These are phyloP conservation scores for Nannochloropsis granulata DNA, from an alignment of 108 stramenopile species.

Conservation along the genomic window DNA sequence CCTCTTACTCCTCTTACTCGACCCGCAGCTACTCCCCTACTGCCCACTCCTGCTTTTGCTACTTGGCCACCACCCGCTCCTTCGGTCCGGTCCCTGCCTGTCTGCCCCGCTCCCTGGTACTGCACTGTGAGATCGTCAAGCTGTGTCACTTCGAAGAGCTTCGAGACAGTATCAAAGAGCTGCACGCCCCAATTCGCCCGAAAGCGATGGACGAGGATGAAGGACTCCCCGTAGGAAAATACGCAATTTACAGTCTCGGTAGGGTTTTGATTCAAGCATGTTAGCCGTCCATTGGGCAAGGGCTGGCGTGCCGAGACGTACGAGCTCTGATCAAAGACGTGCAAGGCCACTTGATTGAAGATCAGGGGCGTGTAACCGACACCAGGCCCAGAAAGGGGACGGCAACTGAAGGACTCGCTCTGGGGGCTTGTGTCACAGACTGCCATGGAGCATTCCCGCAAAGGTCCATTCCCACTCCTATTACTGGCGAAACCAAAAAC, in stretches of 20 bases:
- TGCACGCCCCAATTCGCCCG: not conserved
- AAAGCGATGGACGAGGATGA: not conserved
- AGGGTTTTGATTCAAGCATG: not conserved
- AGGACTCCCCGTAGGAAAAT: not conserved
- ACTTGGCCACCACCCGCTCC: too few relatives aligned
- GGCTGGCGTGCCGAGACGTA: not conserved
- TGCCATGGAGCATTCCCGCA: not conserved
- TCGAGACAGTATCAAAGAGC: not conserved
- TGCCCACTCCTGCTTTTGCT: too few relatives aligned
- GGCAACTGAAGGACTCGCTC: not conserved
- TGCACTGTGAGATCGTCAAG: not conserved
- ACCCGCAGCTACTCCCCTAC: too few relatives aligned
- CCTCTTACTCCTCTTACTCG: too few relatives aligned
- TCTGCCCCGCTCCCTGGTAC: not conserved
- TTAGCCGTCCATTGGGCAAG: not conserved
- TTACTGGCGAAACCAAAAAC: not conserved
- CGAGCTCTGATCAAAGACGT: not conserved
- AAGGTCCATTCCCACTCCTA: not conserved
- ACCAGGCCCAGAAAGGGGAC: not conserved
- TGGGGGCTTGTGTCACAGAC: not conserved
- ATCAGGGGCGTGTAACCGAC: not conserved
- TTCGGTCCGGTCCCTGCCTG: not conserved
- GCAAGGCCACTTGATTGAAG: not conserved
- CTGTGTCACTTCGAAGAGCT: not conserved
- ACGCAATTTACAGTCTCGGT: not conserved